Evolutionary conservation across 2,329 filamentous ascomycete species (phyloP).

Genomic region (Colletotrichum costaricense): DNA sequence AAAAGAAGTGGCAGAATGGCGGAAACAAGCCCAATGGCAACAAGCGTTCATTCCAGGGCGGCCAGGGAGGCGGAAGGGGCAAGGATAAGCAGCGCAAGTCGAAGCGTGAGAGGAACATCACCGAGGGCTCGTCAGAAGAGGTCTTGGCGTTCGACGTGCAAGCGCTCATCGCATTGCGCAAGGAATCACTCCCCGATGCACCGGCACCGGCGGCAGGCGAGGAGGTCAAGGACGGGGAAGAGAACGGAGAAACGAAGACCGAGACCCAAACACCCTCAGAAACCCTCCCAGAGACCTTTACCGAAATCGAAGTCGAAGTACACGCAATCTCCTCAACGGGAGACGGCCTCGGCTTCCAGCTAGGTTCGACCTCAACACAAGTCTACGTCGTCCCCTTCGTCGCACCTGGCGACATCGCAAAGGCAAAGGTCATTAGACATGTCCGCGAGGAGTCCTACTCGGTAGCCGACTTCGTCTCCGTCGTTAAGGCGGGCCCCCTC

Average conservation of each 20-base stretch:
- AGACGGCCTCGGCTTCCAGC: conserved; percentile 84
- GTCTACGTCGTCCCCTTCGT: conserved; percentile 92
- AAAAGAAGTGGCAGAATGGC: conserved; percentile 23
- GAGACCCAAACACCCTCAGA: conserved; percentile 4
- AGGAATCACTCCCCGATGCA: conserved; percentile 41
- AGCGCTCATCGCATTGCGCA: conserved; percentile 60
- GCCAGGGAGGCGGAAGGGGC: conserved; percentile 25
- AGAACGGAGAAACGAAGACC: conserved; percentile 30
- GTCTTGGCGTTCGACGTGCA: conserved; percentile 74
- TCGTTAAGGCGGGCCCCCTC: conserved; percentile 77
- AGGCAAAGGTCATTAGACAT: conserved; percentile 83
- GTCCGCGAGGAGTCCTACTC: conserved; percentile 74
- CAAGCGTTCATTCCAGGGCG: conserved; percentile 35
- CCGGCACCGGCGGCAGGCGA: conserved; percentile 39
- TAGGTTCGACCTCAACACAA: conserved; percentile 67
- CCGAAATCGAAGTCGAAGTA: conserved; percentile 86
- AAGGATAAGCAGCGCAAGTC: conserved; percentile 59
- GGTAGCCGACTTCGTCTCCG: conserved; percentile 83
- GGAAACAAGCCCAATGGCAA: conserved; percentile 31
- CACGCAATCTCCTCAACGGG: conserved; percentile 88
- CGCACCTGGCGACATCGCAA: conserved; percentile 84
- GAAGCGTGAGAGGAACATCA: conserved; percentile 69
- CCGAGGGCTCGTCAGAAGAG: conserved; percentile 73
- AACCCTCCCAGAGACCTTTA: conserved; percentile 72
- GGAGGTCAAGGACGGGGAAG: conserved; percentile 38